phyloP scores from a whole-genome alignment of 2,329 filamentous ascomycete genomes.

The Fusarium sp. region DNA sequence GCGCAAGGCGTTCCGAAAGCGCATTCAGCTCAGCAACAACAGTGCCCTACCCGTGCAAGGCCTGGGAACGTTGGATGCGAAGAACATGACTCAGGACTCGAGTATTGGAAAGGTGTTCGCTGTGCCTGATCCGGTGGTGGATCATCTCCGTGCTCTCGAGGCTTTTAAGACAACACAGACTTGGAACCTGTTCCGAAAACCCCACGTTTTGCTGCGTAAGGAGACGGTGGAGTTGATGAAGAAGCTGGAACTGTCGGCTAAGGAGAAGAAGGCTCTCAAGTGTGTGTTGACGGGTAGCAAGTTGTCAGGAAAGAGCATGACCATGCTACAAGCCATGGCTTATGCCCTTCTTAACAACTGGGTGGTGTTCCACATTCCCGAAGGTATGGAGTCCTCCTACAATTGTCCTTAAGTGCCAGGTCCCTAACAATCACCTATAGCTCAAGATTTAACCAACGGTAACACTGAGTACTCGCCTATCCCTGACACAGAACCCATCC shows the following conservation, averaged over 20 bases:
- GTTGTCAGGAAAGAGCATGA: slow-evolving; percentile 86
- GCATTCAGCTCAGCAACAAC: slow-evolving; percentile 92
- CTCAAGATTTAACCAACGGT: slow-evolving; percentile 83
- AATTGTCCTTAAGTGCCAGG: background rate
- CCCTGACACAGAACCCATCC: slow-evolving; percentile 66
- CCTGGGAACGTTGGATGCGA: slow-evolving; percentile 70
- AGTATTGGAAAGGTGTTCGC: slow-evolving; percentile 76
- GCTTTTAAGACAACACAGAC: slow-evolving; percentile 92
- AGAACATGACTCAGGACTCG: slow-evolving; percentile 66
- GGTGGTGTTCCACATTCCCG: slow-evolving; percentile 90
- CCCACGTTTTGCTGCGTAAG: slow-evolving; percentile 80
- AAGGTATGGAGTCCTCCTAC: slow-evolving; percentile 70
- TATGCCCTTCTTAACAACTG: slow-evolving; percentile 86
- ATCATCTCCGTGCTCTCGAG: slow-evolving; percentile 84
- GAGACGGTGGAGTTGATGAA: slow-evolving; percentile 82
- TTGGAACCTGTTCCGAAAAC: slow-evolving; percentile 88
- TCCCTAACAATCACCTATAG: slow-evolving; percentile 53
- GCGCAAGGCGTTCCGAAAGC: slow-evolving; percentile 87
- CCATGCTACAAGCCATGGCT: slow-evolving; percentile 85
- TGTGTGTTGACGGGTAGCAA: slow-evolving; percentile 80
- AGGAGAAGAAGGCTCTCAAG: slow-evolving; percentile 67
- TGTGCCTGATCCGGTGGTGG: slow-evolving; percentile 77
- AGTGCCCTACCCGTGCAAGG: slow-evolving; percentile 85
- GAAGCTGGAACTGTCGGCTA: slow-evolving; percentile 69
- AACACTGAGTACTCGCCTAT: slow-evolving; percentile 84